phyloP scores from a whole-genome alignment of 768 basidiomycete species.

The Agrocybe praecox region DNA sequence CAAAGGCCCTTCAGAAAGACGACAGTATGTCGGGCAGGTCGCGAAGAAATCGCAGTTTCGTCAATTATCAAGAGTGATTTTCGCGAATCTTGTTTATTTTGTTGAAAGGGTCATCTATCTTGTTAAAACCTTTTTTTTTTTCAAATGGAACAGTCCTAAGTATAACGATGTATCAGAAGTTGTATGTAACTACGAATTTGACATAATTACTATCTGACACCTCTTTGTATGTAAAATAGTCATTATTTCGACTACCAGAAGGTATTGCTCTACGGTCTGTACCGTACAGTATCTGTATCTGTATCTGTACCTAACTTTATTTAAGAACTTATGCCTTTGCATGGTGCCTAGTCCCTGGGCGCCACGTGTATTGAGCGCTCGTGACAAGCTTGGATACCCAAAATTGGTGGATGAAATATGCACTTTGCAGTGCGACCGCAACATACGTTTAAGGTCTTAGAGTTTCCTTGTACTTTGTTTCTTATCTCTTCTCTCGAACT shows the following conservation, averaged over 20 bases:
- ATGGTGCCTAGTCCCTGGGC: no score
- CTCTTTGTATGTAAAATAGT: no score
- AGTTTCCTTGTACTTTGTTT: background rate
- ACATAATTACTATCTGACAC: no score
- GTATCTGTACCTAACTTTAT: no score
- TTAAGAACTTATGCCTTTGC: no score
- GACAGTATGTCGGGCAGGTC: slow-evolving; percentile 21
- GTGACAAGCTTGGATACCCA: background rate
- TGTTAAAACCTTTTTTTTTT: no score
- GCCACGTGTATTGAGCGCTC: background rate
- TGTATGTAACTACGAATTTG: no score
- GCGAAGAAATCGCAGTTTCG: slow-evolving; percentile 23
- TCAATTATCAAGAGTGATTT: slow-evolving; percentile 28
- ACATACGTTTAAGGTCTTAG: background rate
- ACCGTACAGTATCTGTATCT: no score
- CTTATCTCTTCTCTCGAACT: background rate
- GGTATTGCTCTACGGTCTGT: no score
- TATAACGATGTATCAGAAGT: no score
- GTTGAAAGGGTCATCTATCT: background rate
- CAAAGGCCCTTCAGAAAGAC: slow-evolving; percentile 2
- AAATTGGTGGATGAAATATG: background rate
- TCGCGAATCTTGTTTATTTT: background rate
- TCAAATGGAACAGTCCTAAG: no score
- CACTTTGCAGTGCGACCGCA: background rate
- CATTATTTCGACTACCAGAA: no score